phyloP scores from a whole-genome alignment of 768 basidiomycete species.

The Leccinum subgranulosum region DNA sequence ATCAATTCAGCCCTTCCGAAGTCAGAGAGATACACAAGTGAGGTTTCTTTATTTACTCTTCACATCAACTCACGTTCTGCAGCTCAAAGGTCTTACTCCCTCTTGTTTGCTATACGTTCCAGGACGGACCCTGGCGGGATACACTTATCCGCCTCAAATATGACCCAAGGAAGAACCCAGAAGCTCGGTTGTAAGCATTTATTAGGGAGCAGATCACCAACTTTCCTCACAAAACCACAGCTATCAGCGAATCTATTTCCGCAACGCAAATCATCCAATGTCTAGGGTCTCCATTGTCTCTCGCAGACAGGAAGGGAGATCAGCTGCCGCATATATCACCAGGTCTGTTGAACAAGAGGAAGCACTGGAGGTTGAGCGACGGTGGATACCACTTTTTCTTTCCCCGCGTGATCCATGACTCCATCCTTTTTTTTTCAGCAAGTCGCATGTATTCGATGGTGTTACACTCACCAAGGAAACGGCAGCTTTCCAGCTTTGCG shows the following conservation, averaged over 20 bases:
- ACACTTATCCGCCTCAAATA: slow-evolving; percentile 83
- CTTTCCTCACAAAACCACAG: slow-evolving; percentile 40
- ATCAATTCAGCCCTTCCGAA: slow-evolving; percentile 70
- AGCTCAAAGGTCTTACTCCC: slow-evolving; percentile 84
- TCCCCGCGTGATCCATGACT: neutral
- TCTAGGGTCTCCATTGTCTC: slow-evolving; percentile 72
- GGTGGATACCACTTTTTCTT: slow-evolving; percentile 18
- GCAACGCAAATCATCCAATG: slow-evolving; percentile 81
- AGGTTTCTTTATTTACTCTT: slow-evolving; percentile 13
- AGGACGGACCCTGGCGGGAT: slow-evolving; percentile 94
- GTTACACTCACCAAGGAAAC: slow-evolving; percentile 74
- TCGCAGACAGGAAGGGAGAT: slow-evolving; percentile 51
- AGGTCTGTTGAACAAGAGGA: slow-evolving; percentile 35
- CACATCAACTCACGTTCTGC: slow-evolving; percentile 5
- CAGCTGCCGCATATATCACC: slow-evolving; percentile 19
- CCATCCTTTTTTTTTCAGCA: slow-evolving; percentile 33
- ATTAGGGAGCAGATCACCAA: neutral
- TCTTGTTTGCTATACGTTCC: slow-evolving; percentile 81
- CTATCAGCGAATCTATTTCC: slow-evolving; percentile 90
- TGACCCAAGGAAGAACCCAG: slow-evolving; percentile 76
- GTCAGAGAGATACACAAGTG: slow-evolving; percentile 76
- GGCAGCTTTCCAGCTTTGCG: slow-evolving; percentile 92
- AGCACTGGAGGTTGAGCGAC: slow-evolving; percentile 29
- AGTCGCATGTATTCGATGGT: slow-evolving; percentile 90
- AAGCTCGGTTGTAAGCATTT: slow-evolving; percentile 69